Percentiles rank a stretch among this genome's conserved stretches.
phyloP scores from a whole-genome alignment of 345 rosid genomes.

The Salix purpurea region DNA sequence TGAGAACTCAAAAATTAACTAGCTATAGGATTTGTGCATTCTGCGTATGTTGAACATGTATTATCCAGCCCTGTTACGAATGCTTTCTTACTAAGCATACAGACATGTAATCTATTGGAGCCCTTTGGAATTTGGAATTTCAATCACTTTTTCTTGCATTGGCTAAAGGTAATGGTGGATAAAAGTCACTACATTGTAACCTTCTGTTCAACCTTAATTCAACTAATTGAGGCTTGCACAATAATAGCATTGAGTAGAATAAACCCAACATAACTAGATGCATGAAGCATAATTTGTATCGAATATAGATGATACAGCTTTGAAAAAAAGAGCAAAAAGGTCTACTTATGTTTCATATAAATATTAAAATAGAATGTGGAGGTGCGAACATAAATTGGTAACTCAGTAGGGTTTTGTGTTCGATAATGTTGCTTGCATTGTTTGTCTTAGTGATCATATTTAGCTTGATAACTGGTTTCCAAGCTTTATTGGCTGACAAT shows the following conservation, averaged over 20 bases:
- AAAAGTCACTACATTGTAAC: not conserved
- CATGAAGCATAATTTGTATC: not conserved
- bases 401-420: not conserved
- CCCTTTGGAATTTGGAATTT: not conserved
- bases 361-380: not conserved
- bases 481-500: conserved; percentile 9
- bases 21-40: not conserved
- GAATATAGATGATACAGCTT: not conserved
- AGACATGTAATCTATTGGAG: not conserved
- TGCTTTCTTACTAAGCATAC: not conserved
- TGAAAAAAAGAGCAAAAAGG: not conserved
- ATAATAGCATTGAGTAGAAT: not conserved
- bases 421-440: not conserved
- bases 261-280: not conserved
- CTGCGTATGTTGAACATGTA: not conserved
- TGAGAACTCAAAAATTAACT: not conserved
- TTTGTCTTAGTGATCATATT: not conserved
- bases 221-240: not conserved
- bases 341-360: not conserved
- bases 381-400: not conserved
- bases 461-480: not conserved
- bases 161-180: not conserved
- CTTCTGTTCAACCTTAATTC: not conserved
- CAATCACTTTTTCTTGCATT: not conserved
- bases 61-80: not conserved